Base-by-base conservation (phyloP, 495 filamentous ascomycete genomes). In the Cudoniella acicularis region DNA sequence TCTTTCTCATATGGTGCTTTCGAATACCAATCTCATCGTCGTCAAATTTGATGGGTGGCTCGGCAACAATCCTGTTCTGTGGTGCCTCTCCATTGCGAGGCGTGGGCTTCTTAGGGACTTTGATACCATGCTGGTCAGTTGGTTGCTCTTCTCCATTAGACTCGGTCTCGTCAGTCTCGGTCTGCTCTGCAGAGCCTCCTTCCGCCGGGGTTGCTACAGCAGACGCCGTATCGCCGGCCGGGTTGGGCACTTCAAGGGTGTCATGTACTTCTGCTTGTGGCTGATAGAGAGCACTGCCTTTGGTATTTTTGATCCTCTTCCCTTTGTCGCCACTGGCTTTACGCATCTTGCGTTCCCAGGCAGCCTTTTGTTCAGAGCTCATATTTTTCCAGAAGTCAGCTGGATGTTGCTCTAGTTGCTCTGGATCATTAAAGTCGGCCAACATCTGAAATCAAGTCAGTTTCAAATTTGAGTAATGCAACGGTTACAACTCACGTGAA, bases 1-100 rank as follows among this genome's bases (percentile, higher is more conserved):
- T 55, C 21, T 50, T 27, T 24, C 49, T 52, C 6, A 49, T 20
- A 13, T 52, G 22, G n/a, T 61, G 60, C 4, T 21, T 36, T 42
- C 63, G 43, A 25, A 62, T 27, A 21, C 64, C 64, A 46, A 67
- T 67, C 20, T 67, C 64, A 21, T 52, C 24, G n/a, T 55, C 41
- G 3, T 65, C 63, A 40, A 64, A 64, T 0, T 49, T 24, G 26
- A 65, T 27, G 18, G 41, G 49, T 4, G 63, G 50, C 4, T 54
- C 30, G 18, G 36, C 26, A 3, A 58, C 51, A 47, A 57, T 49
- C 52, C 63, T 54, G 41, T 65, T 62, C n/a, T 59, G 42, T 25
- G 51, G 43, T 47, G 17, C 36, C 9, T 42, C 40, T 11, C 52
- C 50, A 4, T 54, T 46, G 45, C 49, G 42, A 17, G 55, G 51